Percentiles rank a stretch among this genome's conserved stretches.
These are phyloP conservation scores for Leccinum truebloodii DNA, from an alignment of 768 basidiomycete genomes.

Conservation along the genomic window DNA sequence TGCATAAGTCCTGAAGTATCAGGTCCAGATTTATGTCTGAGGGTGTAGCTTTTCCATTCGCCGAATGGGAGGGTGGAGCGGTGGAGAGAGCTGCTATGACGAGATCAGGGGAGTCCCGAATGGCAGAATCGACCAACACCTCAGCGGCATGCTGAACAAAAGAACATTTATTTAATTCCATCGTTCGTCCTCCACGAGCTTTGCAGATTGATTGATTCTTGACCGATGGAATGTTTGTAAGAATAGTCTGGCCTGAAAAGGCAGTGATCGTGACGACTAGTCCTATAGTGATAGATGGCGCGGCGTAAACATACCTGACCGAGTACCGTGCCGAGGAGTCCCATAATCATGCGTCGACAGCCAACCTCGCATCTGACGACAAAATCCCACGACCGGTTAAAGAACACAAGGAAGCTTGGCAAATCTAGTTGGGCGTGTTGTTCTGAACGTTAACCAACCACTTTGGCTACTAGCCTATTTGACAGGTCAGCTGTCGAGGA, in stretches of 20 bases:
- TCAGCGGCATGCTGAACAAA: conserved; percentile 69
- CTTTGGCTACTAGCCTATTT: conserved; percentile 77
- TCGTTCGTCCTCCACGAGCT: conserved; percentile 92
- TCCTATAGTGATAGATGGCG: not conserved
- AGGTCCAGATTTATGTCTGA: conserved; percentile 21
- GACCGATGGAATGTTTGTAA: conserved; percentile 83
- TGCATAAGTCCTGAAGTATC: conserved; percentile 31
- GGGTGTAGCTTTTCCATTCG: conserved; percentile 16
- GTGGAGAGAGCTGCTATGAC: conserved; percentile 31
- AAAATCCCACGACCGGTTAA: conserved; percentile 87
- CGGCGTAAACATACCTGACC: conserved; percentile 57
- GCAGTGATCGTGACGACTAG: conserved; percentile 4
- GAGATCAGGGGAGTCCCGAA: conserved; percentile 77
- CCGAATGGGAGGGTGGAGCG: conserved; percentile 1
- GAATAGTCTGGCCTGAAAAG: conserved; percentile 76
- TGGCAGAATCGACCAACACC: conserved; percentile 76
- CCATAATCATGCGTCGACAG: conserved; percentile 89
- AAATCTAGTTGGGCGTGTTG: conserved; percentile 75
- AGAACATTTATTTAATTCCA: conserved; percentile 83
- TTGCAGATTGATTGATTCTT: conserved; percentile 77
- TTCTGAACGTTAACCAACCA: conserved; percentile 76
- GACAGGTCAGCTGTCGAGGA: conserved; percentile 82
- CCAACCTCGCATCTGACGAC: conserved; percentile 86
- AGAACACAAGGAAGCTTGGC: conserved; percentile 74
- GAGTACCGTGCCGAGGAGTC: conserved; percentile 82